These are phyloP conservation scores for Rhynchosporium agropyri DNA, from an alignment of 2,329 filamentous ascomycete species.

Conservation along the genomic window DNA sequence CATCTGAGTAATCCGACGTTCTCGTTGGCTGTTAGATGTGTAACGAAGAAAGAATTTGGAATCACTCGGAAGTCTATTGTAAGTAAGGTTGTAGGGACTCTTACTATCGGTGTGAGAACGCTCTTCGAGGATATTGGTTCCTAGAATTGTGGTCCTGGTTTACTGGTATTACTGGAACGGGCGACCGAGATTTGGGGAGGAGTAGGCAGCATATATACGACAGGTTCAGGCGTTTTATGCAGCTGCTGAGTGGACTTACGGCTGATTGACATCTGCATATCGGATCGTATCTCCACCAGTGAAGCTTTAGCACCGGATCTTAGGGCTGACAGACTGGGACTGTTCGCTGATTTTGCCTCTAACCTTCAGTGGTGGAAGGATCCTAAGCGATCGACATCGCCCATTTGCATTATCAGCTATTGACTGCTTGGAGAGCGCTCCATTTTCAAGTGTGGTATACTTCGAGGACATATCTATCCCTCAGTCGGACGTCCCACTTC, in stretches of 20 bases:
- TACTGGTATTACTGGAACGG: constrained; percentile 28
- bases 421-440: constrained; percentile 25
- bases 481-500: constrained; percentile 25
- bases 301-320: constrained; percentile 23
- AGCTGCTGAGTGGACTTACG: constrained; percentile 36
- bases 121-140: constrained; percentile 15
- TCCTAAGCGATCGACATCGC: constrained; percentile 18
- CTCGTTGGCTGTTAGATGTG: constrained; percentile 16
- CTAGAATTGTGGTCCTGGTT: constrained; percentile 21
- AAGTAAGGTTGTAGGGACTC: constrained; percentile 16
- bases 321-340: constrained; percentile 22
- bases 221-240: constrained; percentile 25
- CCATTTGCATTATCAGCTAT: constrained; percentile 23
- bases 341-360: constrained; percentile 28
- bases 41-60: constrained; percentile 17
- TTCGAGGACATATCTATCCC: constrained; percentile 25
- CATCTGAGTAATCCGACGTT: constrained; percentile 23
- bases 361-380: constrained; percentile 27
- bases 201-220: constrained; percentile 35
- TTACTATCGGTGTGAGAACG: not conserved
- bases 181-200: constrained; percentile 24
- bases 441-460: constrained; percentile 25
- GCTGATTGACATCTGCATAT: constrained; percentile 35
- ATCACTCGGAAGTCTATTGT: constrained; percentile 17
- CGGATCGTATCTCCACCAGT: constrained; percentile 36